phyloP scores from a whole-genome alignment of 1,284 basidiomycete genomes.

The Marasmius oreades region DNA sequence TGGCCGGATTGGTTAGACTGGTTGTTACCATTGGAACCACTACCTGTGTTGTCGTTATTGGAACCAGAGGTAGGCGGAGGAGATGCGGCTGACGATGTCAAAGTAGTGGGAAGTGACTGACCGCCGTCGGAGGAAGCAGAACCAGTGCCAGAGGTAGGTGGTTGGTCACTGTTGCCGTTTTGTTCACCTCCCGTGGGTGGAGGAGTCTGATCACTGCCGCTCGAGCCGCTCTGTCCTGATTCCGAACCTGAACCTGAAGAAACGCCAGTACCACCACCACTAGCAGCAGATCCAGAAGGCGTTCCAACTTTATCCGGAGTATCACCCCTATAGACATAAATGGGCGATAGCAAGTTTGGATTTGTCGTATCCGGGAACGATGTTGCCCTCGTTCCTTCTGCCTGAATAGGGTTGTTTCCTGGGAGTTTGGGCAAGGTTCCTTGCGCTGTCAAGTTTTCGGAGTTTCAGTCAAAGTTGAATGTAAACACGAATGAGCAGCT shows the following conservation, averaged over 20 bases:
- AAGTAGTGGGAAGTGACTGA: constrained; percentile 20
- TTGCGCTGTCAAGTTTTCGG: constrained; percentile 21
- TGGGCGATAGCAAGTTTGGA: constrained; percentile 34
- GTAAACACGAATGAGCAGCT: not conserved
- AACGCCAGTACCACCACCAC: constrained; percentile 27
- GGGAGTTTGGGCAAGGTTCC: constrained; percentile 36
- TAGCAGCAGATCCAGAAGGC: constrained; percentile 34
- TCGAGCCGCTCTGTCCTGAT: too few species aligned
- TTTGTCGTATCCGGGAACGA: constrained; percentile 25
- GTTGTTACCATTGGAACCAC: too few species aligned
- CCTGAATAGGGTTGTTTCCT: constrained; percentile 40
- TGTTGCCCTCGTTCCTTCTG: constrained; percentile 25
- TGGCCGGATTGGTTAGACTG: too few species aligned
- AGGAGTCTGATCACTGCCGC: too few species aligned
- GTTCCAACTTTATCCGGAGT: not conserved
- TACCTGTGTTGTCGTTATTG: too few species aligned
- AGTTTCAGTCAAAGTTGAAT: not conserved
- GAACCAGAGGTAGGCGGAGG: not conserved
- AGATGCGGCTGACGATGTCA: not conserved
- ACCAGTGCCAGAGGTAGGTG: not conserved
- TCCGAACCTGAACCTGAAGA: constrained; percentile 20
- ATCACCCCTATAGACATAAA: constrained; percentile 36
- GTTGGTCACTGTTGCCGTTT: not conserved
- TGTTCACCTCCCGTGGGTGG: not conserved
- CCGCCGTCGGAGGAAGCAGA: constrained; percentile 25